Evolutionary conservation across 257 asterid genomes (phyloP), one percentile per base, ranked within the genome.

Genomic region (Penstemon barbatus): DNA sequence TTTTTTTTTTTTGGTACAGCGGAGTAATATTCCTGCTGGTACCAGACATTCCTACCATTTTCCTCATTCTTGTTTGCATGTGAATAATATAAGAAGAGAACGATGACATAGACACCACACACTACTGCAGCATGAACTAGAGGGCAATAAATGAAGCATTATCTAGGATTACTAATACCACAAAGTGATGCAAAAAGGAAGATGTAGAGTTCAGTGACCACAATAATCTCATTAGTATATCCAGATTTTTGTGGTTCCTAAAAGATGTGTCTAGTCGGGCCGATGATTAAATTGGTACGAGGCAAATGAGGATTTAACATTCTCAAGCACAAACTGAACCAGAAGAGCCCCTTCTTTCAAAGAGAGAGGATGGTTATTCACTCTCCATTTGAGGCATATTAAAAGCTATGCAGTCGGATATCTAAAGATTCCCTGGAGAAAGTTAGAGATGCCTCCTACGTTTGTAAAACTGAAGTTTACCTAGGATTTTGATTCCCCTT

Each of bases 401-500:
- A 25, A 25, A 25, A 25, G 33, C 33, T 25, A 25, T 25, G 33
- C 33, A 25, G 33, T 25, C 33, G 33, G 33, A 25, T 1, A 25
- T 25, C 33, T 25, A 25, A 25, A 25, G 33, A 25, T 25, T 25
- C 33, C 33, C 33, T 25, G 33, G 33, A 25, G 33, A 25, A 25
- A 25, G 33, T 25, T 25, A 25, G 33, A 25, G 33, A 25, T 25
- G 33, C 1, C 33, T 25, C 33, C 33, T 25, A 25, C 33, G 33
- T 25, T 25, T 57, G 25, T 55, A 46, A 75, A 57, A 43, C 38
- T 57, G 68, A 43, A 69, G 63, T 53, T 65, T 67, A 92, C 97
- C 98, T 92, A 49, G 97, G 97, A 81, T 92, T 91, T 70, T 97
- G 96, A 81, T 92, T 89, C 70, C 98, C 98, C 79, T 90, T 92